These are phyloP conservation scores for Warburgia ugandensis DNA, from an alignment of 164 flowering plant genomes.

Conservation along the genomic window DNA sequence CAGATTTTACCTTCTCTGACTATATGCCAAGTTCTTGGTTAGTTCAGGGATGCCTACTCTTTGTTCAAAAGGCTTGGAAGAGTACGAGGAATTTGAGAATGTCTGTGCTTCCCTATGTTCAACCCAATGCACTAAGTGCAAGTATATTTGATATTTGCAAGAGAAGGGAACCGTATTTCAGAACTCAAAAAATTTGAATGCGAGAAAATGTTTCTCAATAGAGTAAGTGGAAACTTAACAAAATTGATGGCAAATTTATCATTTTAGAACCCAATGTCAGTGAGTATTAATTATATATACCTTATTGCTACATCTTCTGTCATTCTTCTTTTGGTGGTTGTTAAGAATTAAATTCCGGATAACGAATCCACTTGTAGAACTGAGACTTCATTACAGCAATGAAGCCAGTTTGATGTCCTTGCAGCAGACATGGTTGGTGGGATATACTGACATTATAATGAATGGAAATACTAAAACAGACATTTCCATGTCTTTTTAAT, in stretches of 20 bases:
- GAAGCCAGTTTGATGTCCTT: too few relatives aligned
- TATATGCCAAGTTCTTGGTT: constrained; percentile 1
- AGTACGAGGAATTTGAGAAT: constrained; percentile 1
- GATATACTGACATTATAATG: too few relatives aligned
- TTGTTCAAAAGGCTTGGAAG: constrained; percentile 6
- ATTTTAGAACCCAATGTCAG: too few relatives aligned
- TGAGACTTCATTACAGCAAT: too few relatives aligned
- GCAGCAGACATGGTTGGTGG: too few relatives aligned
- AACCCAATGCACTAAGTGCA: neutral
- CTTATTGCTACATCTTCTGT: too few relatives aligned
- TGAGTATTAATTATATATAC: too few relatives aligned
- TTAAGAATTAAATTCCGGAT: too few relatives aligned
- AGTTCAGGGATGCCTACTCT: constrained; percentile 1
- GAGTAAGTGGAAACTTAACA: neutral
- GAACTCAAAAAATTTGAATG: neutral
- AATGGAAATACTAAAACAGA: neutral
- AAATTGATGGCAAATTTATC: too few relatives aligned
- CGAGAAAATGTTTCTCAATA: neutral
- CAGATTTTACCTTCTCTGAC: neutral
- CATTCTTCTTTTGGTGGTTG: too few relatives aligned
- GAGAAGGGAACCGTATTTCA: constrained; percentile 1
- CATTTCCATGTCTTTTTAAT: neutral
- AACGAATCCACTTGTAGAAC: too few relatives aligned
- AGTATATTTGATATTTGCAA: constrained; percentile 3
- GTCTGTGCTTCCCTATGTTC: neutral